These are phyloP conservation scores for Santalum album DNA, from an alignment of 164 flowering plant genomes.

Conservation along the genomic window DNA sequence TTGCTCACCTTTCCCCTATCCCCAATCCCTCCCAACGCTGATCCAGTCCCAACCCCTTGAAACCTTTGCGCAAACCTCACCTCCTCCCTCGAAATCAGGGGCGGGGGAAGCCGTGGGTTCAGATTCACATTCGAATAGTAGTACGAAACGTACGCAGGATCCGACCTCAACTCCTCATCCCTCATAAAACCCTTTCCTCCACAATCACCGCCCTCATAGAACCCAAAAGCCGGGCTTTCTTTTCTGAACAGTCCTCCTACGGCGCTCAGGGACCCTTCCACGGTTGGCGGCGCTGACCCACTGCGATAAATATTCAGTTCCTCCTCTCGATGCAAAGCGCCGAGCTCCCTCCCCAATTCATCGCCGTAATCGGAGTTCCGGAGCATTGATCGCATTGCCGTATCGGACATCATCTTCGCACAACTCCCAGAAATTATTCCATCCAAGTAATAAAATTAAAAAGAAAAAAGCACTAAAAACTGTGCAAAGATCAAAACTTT, in stretches of 20 bases:
- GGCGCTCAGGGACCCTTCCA: conserved; percentile 66
- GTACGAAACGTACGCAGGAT: conserved; percentile 65
- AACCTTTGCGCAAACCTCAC: conserved; percentile 60
- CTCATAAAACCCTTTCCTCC: conserved; percentile 15
- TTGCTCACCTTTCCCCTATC: conserved; percentile 55
- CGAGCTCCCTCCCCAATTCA: conserved; percentile 36
- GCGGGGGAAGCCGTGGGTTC: conserved; percentile 82
- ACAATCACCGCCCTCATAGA: conserved; percentile 1
- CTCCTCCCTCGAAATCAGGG: conserved; percentile 67
- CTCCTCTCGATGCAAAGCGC: conserved; percentile 42
- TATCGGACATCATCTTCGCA: conserved; percentile 42
- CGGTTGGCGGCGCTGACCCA: conserved; percentile 88
- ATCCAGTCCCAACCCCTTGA: conserved; percentile 28
- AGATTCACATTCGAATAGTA: conserved; percentile 59
- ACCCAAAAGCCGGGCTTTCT: conserved; percentile 7
- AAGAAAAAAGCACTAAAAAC: not conserved
- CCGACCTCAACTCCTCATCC: conserved; percentile 63
- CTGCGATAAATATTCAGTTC: conserved; percentile 58
- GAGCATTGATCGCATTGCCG: conserved; percentile 42
- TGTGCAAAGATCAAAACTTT: conserved; percentile 11
- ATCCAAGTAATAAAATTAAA: not conserved
- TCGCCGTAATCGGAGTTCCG: conserved; percentile 32
- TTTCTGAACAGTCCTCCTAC: conserved; percentile 46
- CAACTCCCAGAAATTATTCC: conserved; percentile 21
- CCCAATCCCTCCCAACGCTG: conserved; percentile 32